These are phyloP conservation scores for Carex arenaria DNA, from an alignment of 202 grass and related monocot species.

Conservation along the genomic window DNA sequence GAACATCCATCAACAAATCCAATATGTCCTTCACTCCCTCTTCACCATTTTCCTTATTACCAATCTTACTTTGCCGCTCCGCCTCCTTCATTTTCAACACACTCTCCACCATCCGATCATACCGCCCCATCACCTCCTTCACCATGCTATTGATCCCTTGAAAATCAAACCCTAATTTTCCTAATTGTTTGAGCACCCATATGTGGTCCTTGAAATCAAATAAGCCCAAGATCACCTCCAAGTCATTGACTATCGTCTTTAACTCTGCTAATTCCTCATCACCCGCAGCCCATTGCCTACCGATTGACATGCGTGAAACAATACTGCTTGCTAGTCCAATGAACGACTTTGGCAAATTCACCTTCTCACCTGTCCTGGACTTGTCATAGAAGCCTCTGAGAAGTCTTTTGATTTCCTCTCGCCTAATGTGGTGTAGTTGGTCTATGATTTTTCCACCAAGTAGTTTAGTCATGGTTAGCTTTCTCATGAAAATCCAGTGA, in stretches of 20 bases:
- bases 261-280: constrained; percentile 40
- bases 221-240: constrained; percentile 32
- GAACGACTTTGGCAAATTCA: constrained; percentile 36
- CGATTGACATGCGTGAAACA: constrained; percentile 57
- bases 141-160: constrained; percentile 46
- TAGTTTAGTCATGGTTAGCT: constrained; percentile 52
- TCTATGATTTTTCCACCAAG: constrained; percentile 43
- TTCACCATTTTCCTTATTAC: background rate
- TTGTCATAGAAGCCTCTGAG: constrained; percentile 10
- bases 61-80: background rate
- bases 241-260: constrained; percentile 34
- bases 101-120: constrained; percentile 60
- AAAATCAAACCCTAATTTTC: constrained; percentile 39
- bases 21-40: constrained; percentile 39
- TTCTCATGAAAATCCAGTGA: constrained; percentile 64
- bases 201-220: constrained; percentile 73
- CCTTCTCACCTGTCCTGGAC: background rate
- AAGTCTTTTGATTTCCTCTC: constrained; percentile 40
- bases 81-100: constrained; percentile 48
- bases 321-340: constrained; percentile 55
- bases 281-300: constrained; percentile 39
- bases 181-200: constrained; percentile 24
- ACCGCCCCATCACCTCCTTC: constrained; percentile 28
- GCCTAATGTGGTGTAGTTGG: constrained; percentile 36
- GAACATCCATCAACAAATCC: constrained; percentile 66